Percentiles rank a stretch among this genome's conserved stretches.
Conservation (phyloP, 164 flowering plant genomes). For the Nelumbo lutea region DNA sequence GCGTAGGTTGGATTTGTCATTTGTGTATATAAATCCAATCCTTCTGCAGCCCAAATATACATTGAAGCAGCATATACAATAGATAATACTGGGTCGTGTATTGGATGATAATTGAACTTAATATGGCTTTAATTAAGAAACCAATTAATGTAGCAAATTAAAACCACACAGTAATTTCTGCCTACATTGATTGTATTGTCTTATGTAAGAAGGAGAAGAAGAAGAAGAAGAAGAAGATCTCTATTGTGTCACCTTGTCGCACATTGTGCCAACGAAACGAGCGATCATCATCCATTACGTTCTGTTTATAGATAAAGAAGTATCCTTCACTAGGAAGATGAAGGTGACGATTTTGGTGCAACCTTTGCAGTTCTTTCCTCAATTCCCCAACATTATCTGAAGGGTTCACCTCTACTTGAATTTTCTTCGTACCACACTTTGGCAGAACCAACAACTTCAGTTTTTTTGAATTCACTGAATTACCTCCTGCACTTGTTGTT, state of each 20-base stretch:
- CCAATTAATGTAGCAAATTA: too few relatives aligned
- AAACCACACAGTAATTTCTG: too few relatives aligned
- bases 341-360: conserved; percentile 35
- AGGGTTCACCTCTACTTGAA: conserved; percentile 55
- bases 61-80: too few relatives aligned
- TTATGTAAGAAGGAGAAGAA: too few relatives aligned
- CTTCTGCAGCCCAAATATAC: too few relatives aligned
- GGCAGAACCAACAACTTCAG: conserved; percentile 50
- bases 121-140: too few relatives aligned
- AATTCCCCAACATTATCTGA: conserved; percentile 59
- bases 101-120: too few relatives aligned
- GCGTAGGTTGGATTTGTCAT: too few relatives aligned
- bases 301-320: conserved; percentile 71
- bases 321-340: conserved; percentile 62
- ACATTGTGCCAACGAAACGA: conserved; percentile 62
- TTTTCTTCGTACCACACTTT: conserved; percentile 44
- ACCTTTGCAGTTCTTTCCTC: conserved; percentile 47
- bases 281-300: conserved; percentile 78
- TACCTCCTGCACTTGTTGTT: too few relatives aligned
- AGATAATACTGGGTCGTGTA: too few relatives aligned
- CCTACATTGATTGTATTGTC: too few relatives aligned
- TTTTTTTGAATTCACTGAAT: conserved; percentile 25
- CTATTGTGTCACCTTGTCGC: conserved; percentile 59
- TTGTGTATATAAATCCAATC: too few relatives aligned
- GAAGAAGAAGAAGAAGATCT: conserved; percentile 26